Base-by-base conservation (phyloP, 306 rosid genomes). In the Medicago ruthenica region DNA sequence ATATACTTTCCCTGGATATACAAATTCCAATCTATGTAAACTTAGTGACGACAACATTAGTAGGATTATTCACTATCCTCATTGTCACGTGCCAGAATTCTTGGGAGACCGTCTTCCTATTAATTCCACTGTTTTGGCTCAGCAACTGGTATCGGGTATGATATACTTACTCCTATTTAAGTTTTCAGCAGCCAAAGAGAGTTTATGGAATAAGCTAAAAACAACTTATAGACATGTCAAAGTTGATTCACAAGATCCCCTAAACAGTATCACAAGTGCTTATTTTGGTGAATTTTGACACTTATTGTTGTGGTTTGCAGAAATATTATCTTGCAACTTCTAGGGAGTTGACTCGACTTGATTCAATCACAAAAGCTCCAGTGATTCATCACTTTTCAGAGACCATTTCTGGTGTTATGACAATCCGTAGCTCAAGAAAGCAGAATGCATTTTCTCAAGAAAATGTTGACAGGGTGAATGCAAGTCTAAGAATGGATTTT, bases 351-450 rank as follows among this genome's bases (percentile, higher is more conserved):
- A 87, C 95, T 55, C 92, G 97, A 9, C 89, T 93, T 7, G 97
- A 90, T 79, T 86, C 93, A 1, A 93, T 93, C 88, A 90, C 98
- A 12, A 93, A 90, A 74, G 98, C 98, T 14, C 98, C 97, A 9
- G 87, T 93, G 16, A 93, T 93, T 79, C 97, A 93, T 77, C 93
- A 93, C 82, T 93, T 93, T 71, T 93, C 98, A 45, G 98, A 93
- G 80, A 89, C 93, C 54, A 87, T 93, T 74, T 79, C 95, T 3
- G 97, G 97, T 13, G 97, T 87, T 41, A 85, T 90, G 92, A 93
- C 96, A 0, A 93, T 93, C 73, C 93, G 98, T 17, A 80, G 91
- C 50, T 93, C 89, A 83, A 75, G 79, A 42, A 87, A 81, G 70
- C 97, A 89, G 77, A 74, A 7, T 7, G 44, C n/a, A 47, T 93